Base-by-base conservation (phyloP, 768 basidiomycete species). In the Tulasnella calospora region DNA sequence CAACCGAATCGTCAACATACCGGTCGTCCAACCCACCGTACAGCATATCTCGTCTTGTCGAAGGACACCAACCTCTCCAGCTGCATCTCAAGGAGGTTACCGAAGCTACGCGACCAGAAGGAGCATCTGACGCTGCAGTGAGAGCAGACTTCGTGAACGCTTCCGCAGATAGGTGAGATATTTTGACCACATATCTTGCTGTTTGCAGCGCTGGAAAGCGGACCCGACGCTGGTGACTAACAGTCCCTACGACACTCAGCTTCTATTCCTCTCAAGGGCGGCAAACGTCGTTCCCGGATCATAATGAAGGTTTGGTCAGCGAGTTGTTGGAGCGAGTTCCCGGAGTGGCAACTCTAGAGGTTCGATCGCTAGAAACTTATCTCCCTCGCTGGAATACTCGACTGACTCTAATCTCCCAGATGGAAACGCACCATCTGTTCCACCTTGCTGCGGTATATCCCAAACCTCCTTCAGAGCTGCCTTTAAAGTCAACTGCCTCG, bases 201-300 rank as follows among this genome's bases (percentile, higher is more conserved):
- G 21, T 79, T 44, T 44, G 41, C 1, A 10, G 41, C 13, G 23
- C 47, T 36, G 73, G 13, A 1, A 44, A 44, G 13, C 6, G 41
- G 2, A 44, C 3, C 5, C 38, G 6, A 15, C 2, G 1, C 41
- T 44, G 8, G 13, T 44, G 41, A 44, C 41, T 10, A 44, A 44
- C 12, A 27, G 33, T 33, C 73, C 80, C 61, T 51, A 38, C 51
- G 15, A 71, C 30, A 70, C 51, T 27, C 80, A 94, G 93, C 82
- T 94, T 94, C 85, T 94, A 94, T 85, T 93, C 93, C 72, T 94
- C 93, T 17, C 94, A 94, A 85, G 94, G 94, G 69, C 88, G 94
- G 80, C 90, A 90, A 81, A 94, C 93, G 3, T 92, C 92, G 6
- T 94, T 94, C 82, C 89, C 89, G 46, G 93, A 94, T 84, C 86